These are phyloP conservation scores for Backusella tarrabulga DNA, from an alignment of 192 early-diverging fungal genomes.

Conservation along the genomic window DNA sequence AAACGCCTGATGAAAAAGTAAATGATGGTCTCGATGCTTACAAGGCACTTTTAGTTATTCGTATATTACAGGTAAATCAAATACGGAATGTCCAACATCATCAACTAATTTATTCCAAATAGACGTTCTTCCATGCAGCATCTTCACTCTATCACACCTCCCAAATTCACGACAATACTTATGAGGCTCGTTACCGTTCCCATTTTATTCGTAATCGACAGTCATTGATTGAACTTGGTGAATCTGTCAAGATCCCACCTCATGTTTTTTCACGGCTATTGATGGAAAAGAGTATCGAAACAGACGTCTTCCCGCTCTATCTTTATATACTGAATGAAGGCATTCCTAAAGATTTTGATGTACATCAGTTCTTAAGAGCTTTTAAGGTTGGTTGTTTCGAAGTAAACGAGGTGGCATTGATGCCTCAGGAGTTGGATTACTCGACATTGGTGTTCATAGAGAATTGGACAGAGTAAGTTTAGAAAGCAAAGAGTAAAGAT, in stretches of 20 bases:
- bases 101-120: not conserved
- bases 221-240: constrained; percentile 36
- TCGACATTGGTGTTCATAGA: constrained; percentile 25
- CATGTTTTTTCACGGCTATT: constrained; percentile 49
- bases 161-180: not conserved
- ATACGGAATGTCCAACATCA: not conserved
- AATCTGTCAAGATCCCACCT: constrained; percentile 49
- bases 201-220: constrained; percentile 17
- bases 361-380: constrained; percentile 30
- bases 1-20: not conserved
- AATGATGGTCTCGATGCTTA: constrained; percentile 35
- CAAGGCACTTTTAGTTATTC: constrained; percentile 60
- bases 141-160: constrained; percentile 7
- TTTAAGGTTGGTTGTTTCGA: constrained; percentile 29
- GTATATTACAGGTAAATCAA: constrained; percentile 56
- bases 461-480: constrained; percentile 36
- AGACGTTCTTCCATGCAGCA: constrained; percentile 23
- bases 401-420: constrained; percentile 21
- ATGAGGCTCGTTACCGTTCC: not conserved
- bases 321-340: constrained; percentile 29
- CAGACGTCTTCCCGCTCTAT: constrained; percentile 31
- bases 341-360: constrained; percentile 18
- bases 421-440: constrained; percentile 10
- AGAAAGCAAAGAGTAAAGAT: not conserved
- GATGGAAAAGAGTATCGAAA: constrained; percentile 42